Base-by-base conservation (phyloP, 2,329 filamentous ascomycete species). In the Keithomyces neogunnii region DNA sequence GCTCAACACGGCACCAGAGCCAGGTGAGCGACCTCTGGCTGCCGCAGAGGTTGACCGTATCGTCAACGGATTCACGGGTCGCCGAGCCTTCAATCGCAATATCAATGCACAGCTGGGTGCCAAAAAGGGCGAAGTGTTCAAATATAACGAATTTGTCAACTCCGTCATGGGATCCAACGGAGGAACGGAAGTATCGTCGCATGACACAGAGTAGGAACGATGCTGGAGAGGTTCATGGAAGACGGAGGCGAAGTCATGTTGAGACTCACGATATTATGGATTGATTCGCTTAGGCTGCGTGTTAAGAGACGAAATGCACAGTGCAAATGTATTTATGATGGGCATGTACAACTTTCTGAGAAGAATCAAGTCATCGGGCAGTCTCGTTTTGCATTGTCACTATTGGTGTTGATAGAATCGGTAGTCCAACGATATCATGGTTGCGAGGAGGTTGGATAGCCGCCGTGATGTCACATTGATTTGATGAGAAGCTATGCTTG, bases 111-210 rank as follows among this genome's bases (percentile, higher is more conserved):
- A 80, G 54, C 56, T 84, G 62, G 69, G 77, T 52, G 62, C 68
- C 8, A 86, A 84, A 63, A 78, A 86, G 55, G 89, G 88, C 1
- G 92, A 97, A 54, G 90, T 97, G 1, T 97, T 99, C 69, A 82
- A 84, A 62, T 99, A 97, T 65, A 83, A 89, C 55, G 93, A 99
- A 53, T 97, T 97, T 70, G 89, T 97, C 56, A 80, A 76, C 56
- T 85, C 80, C 30, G 72, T 88, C 47, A 75, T 80, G 59, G 83
- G 84, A 2, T 74, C 77, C 8, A 78, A 69, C 49, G 69, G 66
- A 31, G 63, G 59, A 13, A 62, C 67, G 26, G 59, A 61, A 19
- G 52, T 53, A 36, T 54, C 48, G 29, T 60, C 64, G 29, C 59
- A 64, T 26, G 62, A 59, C 50, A 56, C 57, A 5, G 64, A 68